Conservation (phyloP, 2,329 filamentous ascomycete species). For the Colletotrichum sidae region DNA sequence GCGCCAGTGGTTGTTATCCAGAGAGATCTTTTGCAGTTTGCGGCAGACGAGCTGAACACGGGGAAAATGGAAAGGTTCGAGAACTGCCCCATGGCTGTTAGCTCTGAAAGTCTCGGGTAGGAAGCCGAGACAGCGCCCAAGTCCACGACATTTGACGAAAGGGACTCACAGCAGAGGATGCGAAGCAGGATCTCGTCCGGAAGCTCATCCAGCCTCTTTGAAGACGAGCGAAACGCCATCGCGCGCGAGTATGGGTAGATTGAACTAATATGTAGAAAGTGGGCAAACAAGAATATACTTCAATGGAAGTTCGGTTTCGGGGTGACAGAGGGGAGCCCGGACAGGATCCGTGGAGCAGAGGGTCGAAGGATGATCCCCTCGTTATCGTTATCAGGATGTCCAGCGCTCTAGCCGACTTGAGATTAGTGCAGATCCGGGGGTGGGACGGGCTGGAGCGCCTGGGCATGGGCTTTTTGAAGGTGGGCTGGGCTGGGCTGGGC, state of each 20-base stretch:
- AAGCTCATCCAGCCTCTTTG: slow-evolving; percentile 60
- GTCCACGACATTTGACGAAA: slow-evolving; percentile 5
- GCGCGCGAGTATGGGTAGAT: slow-evolving; percentile 25
- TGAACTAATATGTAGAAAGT: slow-evolving; percentile 2
- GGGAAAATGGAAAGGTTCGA: slow-evolving; percentile 74
- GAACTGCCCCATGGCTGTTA: slow-evolving; percentile 56
- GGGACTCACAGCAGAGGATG: slow-evolving; percentile 34
- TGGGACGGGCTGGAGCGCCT: slow-evolving; percentile 34
- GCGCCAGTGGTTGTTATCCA: slow-evolving; percentile 84
- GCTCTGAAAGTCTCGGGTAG: slow-evolving; percentile 23
- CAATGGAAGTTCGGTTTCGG: slow-evolving; percentile 17
- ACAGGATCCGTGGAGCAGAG: slow-evolving; percentile 30
- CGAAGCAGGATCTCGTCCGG: slow-evolving; percentile 74
- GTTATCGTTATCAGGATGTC: slow-evolving; percentile 34
- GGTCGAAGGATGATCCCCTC: slow-evolving; percentile 34
- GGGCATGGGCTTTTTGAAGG: slow-evolving; percentile 15
- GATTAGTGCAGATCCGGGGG: slow-evolving; percentile 37
- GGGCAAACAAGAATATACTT: slow-evolving; percentile 2
- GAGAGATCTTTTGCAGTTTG: slow-evolving; percentile 72
- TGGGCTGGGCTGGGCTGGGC: slow-evolving; percentile 14
- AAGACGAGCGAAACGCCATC: slow-evolving; percentile 37
- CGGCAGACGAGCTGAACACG: slow-evolving; percentile 77
- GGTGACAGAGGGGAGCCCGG: slow-evolving; percentile 30
- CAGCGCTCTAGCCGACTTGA: slow-evolving; percentile 7
- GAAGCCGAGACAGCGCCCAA: slow-evolving; percentile 6